Conservation (phyloP, 768 basidiomycete species). For the Podaxis sp. region DNA sequence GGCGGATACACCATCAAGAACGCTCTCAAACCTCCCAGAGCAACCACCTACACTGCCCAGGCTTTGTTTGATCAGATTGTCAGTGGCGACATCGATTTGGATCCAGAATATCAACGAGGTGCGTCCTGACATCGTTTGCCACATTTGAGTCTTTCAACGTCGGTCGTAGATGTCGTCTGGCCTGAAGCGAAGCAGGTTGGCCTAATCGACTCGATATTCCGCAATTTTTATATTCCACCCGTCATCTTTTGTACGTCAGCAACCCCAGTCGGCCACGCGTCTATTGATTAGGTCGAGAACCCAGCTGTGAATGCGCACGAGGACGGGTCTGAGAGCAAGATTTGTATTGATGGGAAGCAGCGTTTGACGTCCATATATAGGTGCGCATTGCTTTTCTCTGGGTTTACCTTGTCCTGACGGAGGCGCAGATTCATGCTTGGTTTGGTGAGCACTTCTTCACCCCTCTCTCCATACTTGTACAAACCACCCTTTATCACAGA, state of each 20-base stretch:
- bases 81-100: slow-evolving; percentile 59
- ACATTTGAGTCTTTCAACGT: not conserved
- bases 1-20: slow-evolving; percentile 32
- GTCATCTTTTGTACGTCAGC: slow-evolving; percentile 57
- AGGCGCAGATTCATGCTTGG: slow-evolving; percentile 61
- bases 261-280: not conserved
- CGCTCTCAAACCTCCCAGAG: slow-evolving; percentile 49
- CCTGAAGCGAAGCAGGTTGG: slow-evolving; percentile 68
- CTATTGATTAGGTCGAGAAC: not conserved
- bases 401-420: not conserved
- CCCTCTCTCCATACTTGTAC: not conserved
- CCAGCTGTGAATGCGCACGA: slow-evolving; percentile 43
- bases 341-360: slow-evolving; percentile 82
- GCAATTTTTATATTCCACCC: slow-evolving; percentile 63
- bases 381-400: slow-evolving; percentile 30
- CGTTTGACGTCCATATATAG: slow-evolving; percentile 68
- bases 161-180: slow-evolving; percentile 68
- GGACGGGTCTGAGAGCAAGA: slow-evolving; percentile 63
- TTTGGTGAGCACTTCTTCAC: slow-evolving; percentile 19
- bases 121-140: slow-evolving; percentile 9
- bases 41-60: slow-evolving; percentile 62
- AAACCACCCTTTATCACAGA: no score
- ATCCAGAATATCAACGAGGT: slow-evolving; percentile 81
- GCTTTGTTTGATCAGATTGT: slow-evolving; percentile 64
- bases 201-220: slow-evolving; percentile 73